phyloP scores from a whole-genome alignment of 352 stramenopile species.

The Globisporangium ultimum region DNA sequence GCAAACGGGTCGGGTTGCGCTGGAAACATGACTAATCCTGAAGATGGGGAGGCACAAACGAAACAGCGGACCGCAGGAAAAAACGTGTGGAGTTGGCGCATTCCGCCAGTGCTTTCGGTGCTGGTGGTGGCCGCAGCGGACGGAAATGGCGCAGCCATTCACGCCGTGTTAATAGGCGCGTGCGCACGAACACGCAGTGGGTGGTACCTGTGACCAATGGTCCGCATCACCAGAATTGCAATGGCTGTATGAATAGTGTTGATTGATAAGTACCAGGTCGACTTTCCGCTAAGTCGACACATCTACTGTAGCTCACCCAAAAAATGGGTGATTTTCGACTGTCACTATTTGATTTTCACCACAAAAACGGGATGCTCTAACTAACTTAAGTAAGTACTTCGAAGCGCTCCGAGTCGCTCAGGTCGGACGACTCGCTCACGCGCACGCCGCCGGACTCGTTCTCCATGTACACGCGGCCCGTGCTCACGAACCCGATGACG shows the following conservation, averaged over 20 bases:
- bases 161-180: too few species aligned
- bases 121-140: background rate
- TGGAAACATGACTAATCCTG: background rate
- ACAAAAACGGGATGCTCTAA: conserved; percentile 1
- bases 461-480: conserved; percentile 74
- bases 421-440: conserved; percentile 53
- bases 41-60: too few species aligned
- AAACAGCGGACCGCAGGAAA: conserved; percentile 7
- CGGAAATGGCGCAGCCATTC: background rate
- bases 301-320: too few species aligned
- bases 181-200: too few species aligned
- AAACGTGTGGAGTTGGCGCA: conserved; percentile 5
- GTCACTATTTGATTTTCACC: background rate
- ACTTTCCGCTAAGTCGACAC: background rate
- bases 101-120: too few species aligned
- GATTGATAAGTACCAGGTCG: background rate
- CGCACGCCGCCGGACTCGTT: conserved; percentile 57
- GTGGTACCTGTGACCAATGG: too few species aligned
- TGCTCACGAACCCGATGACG: conserved; percentile 73
- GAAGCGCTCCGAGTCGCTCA: conserved; percentile 56
- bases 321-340: background rate
- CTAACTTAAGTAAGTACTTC: conserved; percentile 45
- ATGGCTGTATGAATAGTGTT: background rate
- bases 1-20: background rate
- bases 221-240: too few species aligned